phyloP scores from a whole-genome alignment of 768 basidiomycete species.

The Fomitopsis pulvina region DNA sequence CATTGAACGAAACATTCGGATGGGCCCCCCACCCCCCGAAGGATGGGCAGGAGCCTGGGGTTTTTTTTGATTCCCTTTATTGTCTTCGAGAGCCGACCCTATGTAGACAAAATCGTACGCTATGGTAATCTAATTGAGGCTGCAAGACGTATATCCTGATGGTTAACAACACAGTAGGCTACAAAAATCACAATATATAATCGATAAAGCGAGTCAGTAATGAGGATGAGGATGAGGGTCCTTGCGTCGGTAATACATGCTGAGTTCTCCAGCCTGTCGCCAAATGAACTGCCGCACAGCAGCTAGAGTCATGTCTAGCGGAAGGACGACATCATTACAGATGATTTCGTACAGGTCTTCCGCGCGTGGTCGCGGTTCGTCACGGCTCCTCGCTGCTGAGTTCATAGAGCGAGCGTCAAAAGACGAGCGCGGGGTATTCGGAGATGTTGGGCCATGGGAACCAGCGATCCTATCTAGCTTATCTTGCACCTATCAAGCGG shows the following conservation, averaged over 20 bases:
- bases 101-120: background rate
- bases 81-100: background rate
- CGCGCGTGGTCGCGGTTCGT: constrained; percentile 24
- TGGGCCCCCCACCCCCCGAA: too few species aligned
- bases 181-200: background rate
- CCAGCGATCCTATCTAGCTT: constrained; percentile 59
- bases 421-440: constrained; percentile 30
- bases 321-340: constrained; percentile 79
- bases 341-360: constrained; percentile 83
- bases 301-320: constrained; percentile 84
- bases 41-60: too few species aligned
- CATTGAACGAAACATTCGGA: too few species aligned
- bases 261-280: constrained; percentile 67
- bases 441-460: constrained; percentile 24
- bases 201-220: background rate
- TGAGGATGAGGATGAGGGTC: background rate
- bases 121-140: background rate
- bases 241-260: constrained; percentile 64
- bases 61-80: background rate
- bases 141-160: background rate
- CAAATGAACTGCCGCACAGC: constrained; percentile 88
- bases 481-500: constrained; percentile 61
- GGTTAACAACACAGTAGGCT: background rate
- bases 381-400: constrained; percentile 16
- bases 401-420: constrained; percentile 25